These are phyloP conservation scores for Fallopia convolvulus DNA, from an alignment of 148 eudicot species.

Conservation along the genomic window DNA sequence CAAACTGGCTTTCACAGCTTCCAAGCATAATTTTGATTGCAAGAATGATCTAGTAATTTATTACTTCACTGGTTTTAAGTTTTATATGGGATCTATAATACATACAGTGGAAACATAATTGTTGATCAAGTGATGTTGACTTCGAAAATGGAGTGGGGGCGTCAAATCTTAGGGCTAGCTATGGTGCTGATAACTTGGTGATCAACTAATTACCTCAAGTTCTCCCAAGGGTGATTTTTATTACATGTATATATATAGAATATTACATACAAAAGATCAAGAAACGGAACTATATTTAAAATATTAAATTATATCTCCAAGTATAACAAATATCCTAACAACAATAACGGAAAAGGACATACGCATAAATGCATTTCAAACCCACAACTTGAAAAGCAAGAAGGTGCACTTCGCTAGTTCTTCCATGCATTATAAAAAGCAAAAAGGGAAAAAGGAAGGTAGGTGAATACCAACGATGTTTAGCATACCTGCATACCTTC, in stretches of 20 bases:
- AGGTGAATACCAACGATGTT: slow-evolving; percentile 11
- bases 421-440: background rate
- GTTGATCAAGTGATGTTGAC: background rate
- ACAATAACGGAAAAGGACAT: background rate
- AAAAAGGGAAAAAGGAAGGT: background rate
- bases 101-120: background rate
- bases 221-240: background rate
- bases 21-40: background rate
- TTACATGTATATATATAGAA: background rate
- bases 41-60: background rate
- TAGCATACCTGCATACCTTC: slow-evolving; percentile 98
- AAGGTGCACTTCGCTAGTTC: background rate
- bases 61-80: background rate
- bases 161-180: background rate
- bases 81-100: background rate
- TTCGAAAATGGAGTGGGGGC: background rate
- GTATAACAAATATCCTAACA: background rate
- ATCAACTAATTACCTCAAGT: background rate
- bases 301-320: background rate
- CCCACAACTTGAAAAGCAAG: background rate
- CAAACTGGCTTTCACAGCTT: background rate
- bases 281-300: background rate
- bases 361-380: background rate
- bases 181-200: background rate
- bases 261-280: no score